Percentiles rank a stretch among this genome's conserved stretches.
These are phyloP conservation scores for Polyporus tsugae DNA, from an alignment of 1,284 basidiomycete genomes.

Conservation along the genomic window DNA sequence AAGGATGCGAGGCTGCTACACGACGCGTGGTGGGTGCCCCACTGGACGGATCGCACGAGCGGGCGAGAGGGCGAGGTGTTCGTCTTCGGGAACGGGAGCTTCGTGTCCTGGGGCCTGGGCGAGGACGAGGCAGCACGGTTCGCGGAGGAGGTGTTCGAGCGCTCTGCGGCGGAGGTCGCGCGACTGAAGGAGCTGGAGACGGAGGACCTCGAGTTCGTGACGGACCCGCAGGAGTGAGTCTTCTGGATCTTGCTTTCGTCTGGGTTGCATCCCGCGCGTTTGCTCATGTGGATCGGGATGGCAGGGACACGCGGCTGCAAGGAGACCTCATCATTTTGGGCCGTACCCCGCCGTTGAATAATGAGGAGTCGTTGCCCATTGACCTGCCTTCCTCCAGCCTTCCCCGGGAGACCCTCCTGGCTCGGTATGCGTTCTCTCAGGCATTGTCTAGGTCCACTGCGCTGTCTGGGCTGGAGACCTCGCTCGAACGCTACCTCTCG, in stretches of 20 bases:
- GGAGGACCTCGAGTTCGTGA: slow-evolving; percentile 91
- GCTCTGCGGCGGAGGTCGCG: slow-evolving; percentile 65
- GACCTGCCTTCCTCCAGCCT: slow-evolving; percentile 58
- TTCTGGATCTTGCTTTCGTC: slow-evolving; percentile 25
- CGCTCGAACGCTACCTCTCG: slow-evolving; percentile 82
- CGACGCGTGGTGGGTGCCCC: slow-evolving; percentile 82
- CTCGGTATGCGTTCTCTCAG: slow-evolving; percentile 90
- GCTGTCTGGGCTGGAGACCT: slow-evolving; percentile 83
- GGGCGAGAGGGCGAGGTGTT: slow-evolving; percentile 86
- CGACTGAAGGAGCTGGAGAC: slow-evolving; percentile 79
- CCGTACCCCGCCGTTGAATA: slow-evolving; percentile 60
- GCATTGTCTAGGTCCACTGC: slow-evolving; percentile 89
- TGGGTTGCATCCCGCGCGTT: not conserved
- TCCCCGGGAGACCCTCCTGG: slow-evolving; percentile 74
- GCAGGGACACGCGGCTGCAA: slow-evolving; percentile 82
- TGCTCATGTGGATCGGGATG: not conserved
- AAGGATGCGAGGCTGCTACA: slow-evolving; percentile 64
- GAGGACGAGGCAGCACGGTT: slow-evolving; percentile 82
- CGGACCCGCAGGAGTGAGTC: slow-evolving; percentile 84
- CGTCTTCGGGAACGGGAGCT: slow-evolving; percentile 85
- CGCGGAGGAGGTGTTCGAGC: slow-evolving; percentile 66
- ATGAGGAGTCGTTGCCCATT: slow-evolving; percentile 50
- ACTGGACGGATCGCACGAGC: slow-evolving; percentile 57
- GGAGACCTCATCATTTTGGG: slow-evolving; percentile 93
- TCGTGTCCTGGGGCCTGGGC: slow-evolving; percentile 89